These are phyloP conservation scores for Solidago caesia DNA, from an alignment of 129 eudicot species.

Conservation along the genomic window DNA sequence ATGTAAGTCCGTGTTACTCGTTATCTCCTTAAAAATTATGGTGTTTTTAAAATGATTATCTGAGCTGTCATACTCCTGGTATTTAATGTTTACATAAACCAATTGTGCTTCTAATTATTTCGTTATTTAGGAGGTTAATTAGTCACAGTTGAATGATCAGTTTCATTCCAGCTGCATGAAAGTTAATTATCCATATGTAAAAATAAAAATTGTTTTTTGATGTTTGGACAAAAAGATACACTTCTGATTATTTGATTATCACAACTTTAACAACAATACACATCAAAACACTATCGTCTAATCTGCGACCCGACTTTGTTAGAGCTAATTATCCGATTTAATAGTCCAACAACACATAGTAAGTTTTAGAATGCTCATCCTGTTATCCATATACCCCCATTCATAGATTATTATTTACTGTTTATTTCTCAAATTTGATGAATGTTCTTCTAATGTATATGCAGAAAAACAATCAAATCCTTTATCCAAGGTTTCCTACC, in stretches of 20 bases:
- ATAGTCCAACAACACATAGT: neutral
- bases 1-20: slow-evolving; percentile 40
- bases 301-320: too few relatives aligned
- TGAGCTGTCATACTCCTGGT: neutral
- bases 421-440: neutral
- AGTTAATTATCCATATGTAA: too few relatives aligned
- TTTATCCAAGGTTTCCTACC: slow-evolving; percentile 85
- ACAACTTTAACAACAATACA: neutral
- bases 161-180: too few relatives aligned
- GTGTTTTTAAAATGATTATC: neutral
- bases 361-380: neutral
- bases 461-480: slow-evolving; percentile 75
- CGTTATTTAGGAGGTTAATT: neutral
- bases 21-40: neutral
- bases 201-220: too few relatives aligned
- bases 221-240: too few relatives aligned
- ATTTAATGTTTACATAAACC: neutral
- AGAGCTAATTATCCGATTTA: too few relatives aligned
- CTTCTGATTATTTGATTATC: neutral
- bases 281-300: too few relatives aligned
- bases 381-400: neutral
- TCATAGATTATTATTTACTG: neutral
- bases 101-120: neutral
- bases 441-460: neutral
- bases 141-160: neutral